A percentile compares a stretch with the other conserved stretches of the same genome.
Conservation (phyloP, 192 early-diverging fungal species). For the Jimgerdemannia flammicorona region DNA sequence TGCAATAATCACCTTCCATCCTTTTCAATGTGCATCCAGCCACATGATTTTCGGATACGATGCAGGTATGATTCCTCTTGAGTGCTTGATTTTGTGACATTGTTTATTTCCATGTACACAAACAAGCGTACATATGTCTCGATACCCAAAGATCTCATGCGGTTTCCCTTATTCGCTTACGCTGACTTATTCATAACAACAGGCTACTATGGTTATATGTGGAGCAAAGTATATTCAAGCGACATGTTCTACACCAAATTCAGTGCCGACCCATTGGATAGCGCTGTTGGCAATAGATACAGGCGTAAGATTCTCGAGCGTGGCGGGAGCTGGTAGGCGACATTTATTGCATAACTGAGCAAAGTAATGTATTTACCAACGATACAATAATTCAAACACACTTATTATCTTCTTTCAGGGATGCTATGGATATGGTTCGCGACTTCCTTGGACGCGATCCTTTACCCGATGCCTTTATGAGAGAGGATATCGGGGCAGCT, state of each 20-base stretch:
- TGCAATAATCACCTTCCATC: too few relatives aligned
- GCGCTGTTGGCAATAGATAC: conserved; percentile 70
- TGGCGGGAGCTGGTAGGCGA: conserved; percentile 62
- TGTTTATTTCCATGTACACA: too few relatives aligned
- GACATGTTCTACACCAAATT: conserved; percentile 80
- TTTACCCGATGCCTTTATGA: too few relatives aligned
- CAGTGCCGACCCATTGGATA: conserved; percentile 55
- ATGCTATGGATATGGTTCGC: conserved; percentile 67
- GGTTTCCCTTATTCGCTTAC: conserved; percentile 1
- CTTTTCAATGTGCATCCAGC: conserved; percentile 35
- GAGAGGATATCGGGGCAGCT: too few relatives aligned
- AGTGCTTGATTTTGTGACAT: too few relatives aligned
- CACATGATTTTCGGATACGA: conserved; percentile 78
- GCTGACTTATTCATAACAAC: background rate
- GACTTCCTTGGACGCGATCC: conserved; percentile 82
- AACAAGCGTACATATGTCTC: too few relatives aligned
- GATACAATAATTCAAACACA: too few relatives aligned
- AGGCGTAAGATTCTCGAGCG: conserved; percentile 69
- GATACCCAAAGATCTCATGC: background rate
- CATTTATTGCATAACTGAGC: conserved; percentile 4
- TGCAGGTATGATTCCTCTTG: conserved; percentile 35
- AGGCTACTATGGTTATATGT: conserved; percentile 75
- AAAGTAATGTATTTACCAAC: background rate
- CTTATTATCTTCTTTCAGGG: too few relatives aligned
- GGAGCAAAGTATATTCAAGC: conserved; percentile 73